Evolutionary conservation across 306 rosid genomes (phyloP), one percentile per base, ranked within the genome.

Genomic region (Casuarina cunninghamiana): DNA sequence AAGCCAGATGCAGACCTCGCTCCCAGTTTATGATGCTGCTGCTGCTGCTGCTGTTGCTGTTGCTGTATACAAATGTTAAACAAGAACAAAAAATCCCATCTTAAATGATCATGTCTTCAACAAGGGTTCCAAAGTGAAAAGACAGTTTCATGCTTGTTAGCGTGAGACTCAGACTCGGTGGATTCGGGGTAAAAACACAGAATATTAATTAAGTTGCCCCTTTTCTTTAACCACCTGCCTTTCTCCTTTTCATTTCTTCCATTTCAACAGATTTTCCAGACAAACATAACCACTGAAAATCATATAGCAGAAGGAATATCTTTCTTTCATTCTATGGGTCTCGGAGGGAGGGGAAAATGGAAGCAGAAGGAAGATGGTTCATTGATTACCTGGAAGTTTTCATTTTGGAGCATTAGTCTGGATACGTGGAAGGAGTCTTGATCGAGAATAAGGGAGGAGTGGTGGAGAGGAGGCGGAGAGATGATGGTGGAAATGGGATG

Each of bases 1-100:
- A 96, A 90, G 35, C 99, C 97, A 71, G 98, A 91, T 21, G 96
- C 90, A 69, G 98, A 95, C 87, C 97, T 93, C 71, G 85, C 97
- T 81, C 88, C 91, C 50, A 88, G 76, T 77, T 90, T 88, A 86
- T 94, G 91, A 86, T 94, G 98, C 10, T 93, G 97, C 6, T 91
- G 91, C 70, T 86, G 87, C 50, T 86, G 85, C 17, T 26, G 80
- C 5, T 26, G 32, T 26, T 26, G 32, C 32, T 72, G 73, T 73
- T 53, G 16, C 38, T 49, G 61, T 76, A 86, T 75, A 77, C 73
- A 81, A 58, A 57, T 69, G 21, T 61, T 51, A 69, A 80, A 55
- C 71, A 75, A 73, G 53, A 70, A 50, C 72, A 72, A 73, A 68
- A 75, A 80, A 69, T 73, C 21, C 43, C 32, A 45, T 61, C 79